Conservation (phyloP, 108 stramenopile genomes). For the Cyclotella baltica region DNA sequence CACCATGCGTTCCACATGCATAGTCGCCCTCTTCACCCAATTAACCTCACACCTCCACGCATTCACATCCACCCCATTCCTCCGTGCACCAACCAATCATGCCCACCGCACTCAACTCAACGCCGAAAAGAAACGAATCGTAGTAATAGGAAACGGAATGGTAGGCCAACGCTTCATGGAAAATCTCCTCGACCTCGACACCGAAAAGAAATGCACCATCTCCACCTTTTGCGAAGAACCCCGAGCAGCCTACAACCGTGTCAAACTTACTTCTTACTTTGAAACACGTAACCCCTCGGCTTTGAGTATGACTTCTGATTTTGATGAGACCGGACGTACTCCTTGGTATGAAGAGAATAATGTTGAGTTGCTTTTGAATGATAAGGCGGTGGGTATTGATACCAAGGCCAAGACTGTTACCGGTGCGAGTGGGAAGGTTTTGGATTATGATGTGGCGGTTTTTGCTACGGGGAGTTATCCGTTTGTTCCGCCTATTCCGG, state of each 20-base stretch:
- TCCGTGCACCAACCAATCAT: background rate
- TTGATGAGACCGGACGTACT: conserved; percentile 73
- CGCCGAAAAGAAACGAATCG: conserved; percentile 75
- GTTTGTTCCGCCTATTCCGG: conserved; percentile 95
- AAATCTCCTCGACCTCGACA: conserved; percentile 78
- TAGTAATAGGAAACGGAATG: conserved; percentile 94
- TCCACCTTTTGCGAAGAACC: conserved; percentile 94
- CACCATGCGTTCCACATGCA: conserved; percentile 7
- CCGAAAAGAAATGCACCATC: conserved; percentile 65
- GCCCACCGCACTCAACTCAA: conserved; percentile 2
- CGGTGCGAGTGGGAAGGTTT: conserved; percentile 72
- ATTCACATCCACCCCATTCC: background rate
- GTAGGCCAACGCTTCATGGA: conserved; percentile 96
- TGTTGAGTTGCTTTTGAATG: conserved; percentile 83
- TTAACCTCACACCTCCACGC: background rate
- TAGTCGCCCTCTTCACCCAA: background rate
- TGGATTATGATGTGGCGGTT: conserved; percentile 90
- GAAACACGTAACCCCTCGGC: conserved; percentile 85
- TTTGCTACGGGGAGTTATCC: conserved; percentile 95
- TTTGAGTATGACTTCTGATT: conserved; percentile 87
- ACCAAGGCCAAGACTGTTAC: conserved; percentile 84
- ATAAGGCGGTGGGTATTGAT: conserved; percentile 86
- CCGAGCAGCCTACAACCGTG: conserved; percentile 93
- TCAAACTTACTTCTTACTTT: conserved; percentile 93
- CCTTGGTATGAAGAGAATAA: conserved; percentile 90